Conservation (phyloP, 2,329 filamentous ascomycete species). For the Colletotrichum musae region DNA sequence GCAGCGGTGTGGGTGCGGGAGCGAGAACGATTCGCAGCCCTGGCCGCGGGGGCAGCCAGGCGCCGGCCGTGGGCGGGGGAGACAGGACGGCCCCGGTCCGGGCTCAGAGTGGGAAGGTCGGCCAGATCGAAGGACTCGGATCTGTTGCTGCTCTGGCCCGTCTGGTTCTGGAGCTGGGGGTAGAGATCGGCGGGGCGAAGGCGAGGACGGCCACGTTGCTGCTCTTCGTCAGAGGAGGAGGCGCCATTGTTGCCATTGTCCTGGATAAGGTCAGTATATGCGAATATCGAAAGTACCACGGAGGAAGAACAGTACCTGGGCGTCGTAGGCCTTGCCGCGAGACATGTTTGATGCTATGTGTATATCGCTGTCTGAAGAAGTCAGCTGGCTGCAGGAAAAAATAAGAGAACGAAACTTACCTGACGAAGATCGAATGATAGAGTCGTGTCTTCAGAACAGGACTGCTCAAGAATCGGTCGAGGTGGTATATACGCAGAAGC, state of each 20-base stretch:
- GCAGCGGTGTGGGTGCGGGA: slow-evolving; percentile 8
- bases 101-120: background rate
- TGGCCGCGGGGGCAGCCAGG: background rate
- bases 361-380: slow-evolving; percentile 1
- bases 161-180: background rate
- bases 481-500: no score
- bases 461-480: no score
- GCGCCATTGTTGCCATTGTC: background rate
- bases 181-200: background rate
- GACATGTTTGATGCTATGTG: slow-evolving; percentile 2
- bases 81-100: background rate
- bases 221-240: background rate
- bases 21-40: background rate
- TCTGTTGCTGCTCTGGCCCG: background rate
- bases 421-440: background rate
- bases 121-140: background rate
- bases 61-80: background rate
- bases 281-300: background rate
- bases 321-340: slow-evolving; percentile 14
- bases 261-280: background rate
- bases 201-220: slow-evolving; percentile 20
- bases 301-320: background rate
- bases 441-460: no score
- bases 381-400: background rate
- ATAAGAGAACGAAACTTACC: background rate